Evolutionary conservation across 2,329 filamentous ascomycete genomes (phyloP).

Genomic region (Cryphonectria nitschkei): DNA sequence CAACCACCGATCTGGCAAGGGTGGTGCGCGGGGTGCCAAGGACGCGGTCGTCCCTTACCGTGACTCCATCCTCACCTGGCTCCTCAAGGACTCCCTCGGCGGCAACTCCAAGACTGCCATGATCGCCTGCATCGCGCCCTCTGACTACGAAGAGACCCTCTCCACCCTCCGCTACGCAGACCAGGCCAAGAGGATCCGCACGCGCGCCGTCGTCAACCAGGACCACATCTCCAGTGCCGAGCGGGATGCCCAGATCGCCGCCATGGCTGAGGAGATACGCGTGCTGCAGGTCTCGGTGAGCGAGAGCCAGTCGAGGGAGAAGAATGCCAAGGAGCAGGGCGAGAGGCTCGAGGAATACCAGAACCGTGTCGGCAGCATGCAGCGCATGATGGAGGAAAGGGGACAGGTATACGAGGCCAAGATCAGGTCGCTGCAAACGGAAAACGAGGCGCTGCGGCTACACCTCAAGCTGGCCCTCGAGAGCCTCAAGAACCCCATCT

Average conservation of each 20-base stretch:
- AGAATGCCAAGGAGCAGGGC: conserved; percentile 76
- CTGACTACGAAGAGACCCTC: conserved; percentile 96
- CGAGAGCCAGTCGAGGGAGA: conserved; percentile 68
- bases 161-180: conserved; percentile 96
- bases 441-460: conserved; percentile 86
- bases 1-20: conserved; percentile 50
- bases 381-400: conserved; percentile 94
- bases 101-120: conserved; percentile 99
- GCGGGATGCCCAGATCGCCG: conserved; percentile 88
- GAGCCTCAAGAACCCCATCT: conserved; percentile 90
- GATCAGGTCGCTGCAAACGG: conserved; percentile 83
- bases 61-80: conserved; percentile 82
- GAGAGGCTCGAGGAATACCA: conserved; percentile 95
- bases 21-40: conserved; percentile 52
- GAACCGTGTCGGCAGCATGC: conserved; percentile 84
- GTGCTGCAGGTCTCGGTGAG: conserved; percentile 76
- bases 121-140: conserved; percentile 95
- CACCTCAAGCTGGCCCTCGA: conserved; percentile 87
- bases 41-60: conserved; percentile 86
- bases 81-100: conserved; percentile 92
- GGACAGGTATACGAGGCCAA: conserved; percentile 90
- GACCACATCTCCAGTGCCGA: conserved; percentile 91
- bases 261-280: conserved; percentile 96
- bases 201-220: conserved; percentile 92
- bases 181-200: conserved; percentile 96